A percentile compares a stretch with the other conserved stretches of the same genome.
Evolutionary conservation across 352 stramenopile species (phyloP).

Genomic region (Phytophthora cactorum): DNA sequence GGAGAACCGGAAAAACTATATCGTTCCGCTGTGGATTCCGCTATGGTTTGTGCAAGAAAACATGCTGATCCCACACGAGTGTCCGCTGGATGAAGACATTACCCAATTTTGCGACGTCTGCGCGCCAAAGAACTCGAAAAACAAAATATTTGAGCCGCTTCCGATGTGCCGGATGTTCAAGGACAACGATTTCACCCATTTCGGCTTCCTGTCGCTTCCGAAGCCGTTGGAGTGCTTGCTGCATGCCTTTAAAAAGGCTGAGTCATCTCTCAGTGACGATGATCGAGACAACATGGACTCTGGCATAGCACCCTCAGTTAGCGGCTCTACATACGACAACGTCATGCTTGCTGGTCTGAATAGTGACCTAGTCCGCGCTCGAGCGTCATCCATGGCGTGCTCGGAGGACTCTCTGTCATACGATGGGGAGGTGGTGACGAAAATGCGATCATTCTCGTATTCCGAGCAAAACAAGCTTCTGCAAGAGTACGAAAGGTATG

Average conservation of each 20-base stretch:
- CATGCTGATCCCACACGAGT: constrained; percentile 78
- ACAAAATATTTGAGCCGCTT: constrained; percentile 70
- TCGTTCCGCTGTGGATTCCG: constrained; percentile 81
- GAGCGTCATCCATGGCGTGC: constrained; percentile 61
- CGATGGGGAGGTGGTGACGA: constrained; percentile 46
- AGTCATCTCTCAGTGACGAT: constrained; percentile 42
- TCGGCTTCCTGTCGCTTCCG: constrained; percentile 49
- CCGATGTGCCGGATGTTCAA: constrained; percentile 84
- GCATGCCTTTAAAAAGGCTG: constrained; percentile 43
- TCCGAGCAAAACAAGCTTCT: constrained; percentile 49
- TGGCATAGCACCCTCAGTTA: constrained; percentile 44
- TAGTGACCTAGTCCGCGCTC: constrained; percentile 69
- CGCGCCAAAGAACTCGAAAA: constrained; percentile 51
- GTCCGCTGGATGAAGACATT: constrained; percentile 73
- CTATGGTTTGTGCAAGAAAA: constrained; percentile 85
- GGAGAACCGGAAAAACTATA: constrained; percentile 71
- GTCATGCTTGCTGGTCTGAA: constrained; percentile 63
- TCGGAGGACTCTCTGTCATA: constrained; percentile 56
- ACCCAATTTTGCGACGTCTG: constrained; percentile 68
- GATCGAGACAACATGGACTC: constrained; percentile 38
- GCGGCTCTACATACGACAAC: constrained; percentile 56
- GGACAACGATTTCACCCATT: constrained; percentile 45
- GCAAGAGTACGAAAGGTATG: constrained; percentile 72
- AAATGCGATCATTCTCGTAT: constrained; percentile 56
- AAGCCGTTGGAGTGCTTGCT: constrained; percentile 72